A percentile compares a stretch with the other conserved stretches of the same genome.
These are phyloP conservation scores for Sclerotinia sclerotiorum DNA, from an alignment of 2,329 filamentous ascomycete genomes.

Conservation along the genomic window DNA sequence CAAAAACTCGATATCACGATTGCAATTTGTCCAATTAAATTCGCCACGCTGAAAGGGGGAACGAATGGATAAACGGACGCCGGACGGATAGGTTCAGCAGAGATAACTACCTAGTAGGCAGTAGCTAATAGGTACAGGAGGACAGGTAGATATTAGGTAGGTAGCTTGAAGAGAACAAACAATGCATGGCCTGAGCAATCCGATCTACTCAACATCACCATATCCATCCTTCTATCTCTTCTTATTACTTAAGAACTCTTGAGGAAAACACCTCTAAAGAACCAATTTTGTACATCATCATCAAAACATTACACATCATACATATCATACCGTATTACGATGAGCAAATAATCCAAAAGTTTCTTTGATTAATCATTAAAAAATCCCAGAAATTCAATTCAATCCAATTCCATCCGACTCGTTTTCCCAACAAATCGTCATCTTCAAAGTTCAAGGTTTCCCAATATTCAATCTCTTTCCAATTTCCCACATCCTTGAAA, in stretches of 20 bases:
- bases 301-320: neutral
- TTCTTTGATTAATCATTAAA: neutral
- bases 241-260: neutral
- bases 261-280: neutral
- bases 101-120: too few relatives aligned
- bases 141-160: neutral
- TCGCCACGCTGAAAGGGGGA: conserved; percentile 4
- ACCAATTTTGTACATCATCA: neutral
- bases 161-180: neutral
- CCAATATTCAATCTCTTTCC: conserved; percentile 8
- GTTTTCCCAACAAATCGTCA: conserved; percentile 4
- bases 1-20: neutral
- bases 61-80: too few relatives aligned
- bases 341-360: neutral
- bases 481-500: conserved; percentile 9
- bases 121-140: too few relatives aligned
- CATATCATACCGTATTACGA: neutral
- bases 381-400: too few relatives aligned
- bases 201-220: neutral
- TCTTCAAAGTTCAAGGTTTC: neutral
- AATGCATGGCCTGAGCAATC: neutral
- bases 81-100: neutral
- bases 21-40: neutral
- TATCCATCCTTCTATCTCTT: too few relatives aligned
- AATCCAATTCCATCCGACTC: neutral